A percentile compares a stretch with the other conserved stretches of the same genome.
phyloP scores from a whole-genome alignment of 768 basidiomycete species.

The Galerina marginata region DNA sequence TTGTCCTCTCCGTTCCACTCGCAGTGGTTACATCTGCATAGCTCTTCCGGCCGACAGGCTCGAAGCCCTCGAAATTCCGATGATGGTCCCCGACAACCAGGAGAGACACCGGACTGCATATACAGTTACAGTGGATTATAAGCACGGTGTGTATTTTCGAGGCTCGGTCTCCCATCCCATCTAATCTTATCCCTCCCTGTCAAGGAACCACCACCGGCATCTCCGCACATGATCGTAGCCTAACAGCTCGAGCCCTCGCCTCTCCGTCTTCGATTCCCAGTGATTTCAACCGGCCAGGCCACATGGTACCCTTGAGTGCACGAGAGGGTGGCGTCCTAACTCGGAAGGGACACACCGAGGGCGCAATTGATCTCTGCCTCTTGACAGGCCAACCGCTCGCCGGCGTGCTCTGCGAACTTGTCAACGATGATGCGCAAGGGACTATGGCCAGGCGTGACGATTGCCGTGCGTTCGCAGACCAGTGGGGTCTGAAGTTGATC shows the following conservation, averaged over 20 bases:
- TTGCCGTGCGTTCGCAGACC: slow-evolving; percentile 88
- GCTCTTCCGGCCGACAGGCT: slow-evolving; percentile 80
- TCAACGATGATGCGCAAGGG: slow-evolving; percentile 88
- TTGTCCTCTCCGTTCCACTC: slow-evolving; percentile 6
- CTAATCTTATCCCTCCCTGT: slow-evolving; percentile 9
- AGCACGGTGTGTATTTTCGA: slow-evolving; percentile 63
- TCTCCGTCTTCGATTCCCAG: slow-evolving; percentile 54
- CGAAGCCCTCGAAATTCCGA: slow-evolving; percentile 79
- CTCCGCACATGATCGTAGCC: slow-evolving; percentile 91
- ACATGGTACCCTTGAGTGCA: slow-evolving; percentile 92
- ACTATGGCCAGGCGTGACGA: slow-evolving; percentile 96
- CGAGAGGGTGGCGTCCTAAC: slow-evolving; percentile 82
- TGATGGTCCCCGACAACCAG: slow-evolving; percentile 93
- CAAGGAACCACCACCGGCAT: slow-evolving; percentile 94
- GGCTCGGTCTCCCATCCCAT: slow-evolving; percentile 17
- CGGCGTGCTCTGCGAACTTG: slow-evolving; percentile 92
- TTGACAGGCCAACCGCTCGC: slow-evolving; percentile 73
- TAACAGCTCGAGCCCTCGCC: slow-evolving; percentile 86
- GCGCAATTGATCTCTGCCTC: slow-evolving; percentile 83
- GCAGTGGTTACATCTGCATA: slow-evolving; percentile 93
- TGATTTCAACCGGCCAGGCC: slow-evolving; percentile 92
- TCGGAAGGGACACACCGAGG: slow-evolving; percentile 95
- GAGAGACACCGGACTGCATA: slow-evolving; percentile 95
- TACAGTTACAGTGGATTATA: slow-evolving; percentile 94
- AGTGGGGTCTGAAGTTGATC: slow-evolving; percentile 92